Conservation (phyloP, 805 yeast species). For the Suhomyces sp. region DNA sequence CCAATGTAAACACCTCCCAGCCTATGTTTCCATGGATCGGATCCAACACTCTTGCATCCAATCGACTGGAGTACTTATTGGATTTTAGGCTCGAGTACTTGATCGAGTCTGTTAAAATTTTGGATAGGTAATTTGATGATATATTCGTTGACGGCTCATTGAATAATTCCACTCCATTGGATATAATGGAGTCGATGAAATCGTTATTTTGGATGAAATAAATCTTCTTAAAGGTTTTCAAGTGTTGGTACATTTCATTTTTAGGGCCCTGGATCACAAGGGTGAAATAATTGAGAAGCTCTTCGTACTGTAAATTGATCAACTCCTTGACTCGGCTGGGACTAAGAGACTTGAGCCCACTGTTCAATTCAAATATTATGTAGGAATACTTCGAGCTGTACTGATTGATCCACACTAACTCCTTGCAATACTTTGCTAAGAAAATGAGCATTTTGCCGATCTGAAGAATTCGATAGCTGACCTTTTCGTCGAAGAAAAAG, state of each 20-base stretch:
- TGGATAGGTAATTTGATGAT: slow-evolving; percentile 63
- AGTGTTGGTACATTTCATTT: slow-evolving; percentile 48
- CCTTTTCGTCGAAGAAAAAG: slow-evolving; percentile 36
- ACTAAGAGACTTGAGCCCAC: slow-evolving; percentile 33
- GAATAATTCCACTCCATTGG: slow-evolving; percentile 52
- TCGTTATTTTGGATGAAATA: slow-evolving; percentile 78
- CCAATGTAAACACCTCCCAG: slow-evolving; percentile 91
- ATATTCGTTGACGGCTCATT: slow-evolving; percentile 61
- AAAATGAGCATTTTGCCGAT: slow-evolving; percentile 73
- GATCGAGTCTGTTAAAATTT: slow-evolving; percentile 63
- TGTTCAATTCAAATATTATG: slow-evolving; percentile 26
- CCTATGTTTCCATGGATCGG: slow-evolving; percentile 70
- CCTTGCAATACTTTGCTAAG: slow-evolving; percentile 62
- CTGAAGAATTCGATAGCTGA: slow-evolving; percentile 50
- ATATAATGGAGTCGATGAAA: slow-evolving; percentile 64
- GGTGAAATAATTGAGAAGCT: slow-evolving; percentile 52
- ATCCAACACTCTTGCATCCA: slow-evolving; percentile 83
- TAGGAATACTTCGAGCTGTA: slow-evolving; percentile 35
- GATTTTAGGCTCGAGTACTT: slow-evolving; percentile 48
- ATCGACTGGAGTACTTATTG: slow-evolving; percentile 43
- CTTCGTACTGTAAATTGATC: slow-evolving; percentile 44
- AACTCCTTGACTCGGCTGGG: slow-evolving; percentile 35
- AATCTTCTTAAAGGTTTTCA: slow-evolving; percentile 62
- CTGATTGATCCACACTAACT: slow-evolving; percentile 58
- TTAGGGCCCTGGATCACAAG: slow-evolving; percentile 44